Percentiles rank a stretch among this genome's conserved stretches.
Evolutionary conservation across 345 rosid genomes (phyloP).

Genomic region (Eucalyptus caleyi): DNA sequence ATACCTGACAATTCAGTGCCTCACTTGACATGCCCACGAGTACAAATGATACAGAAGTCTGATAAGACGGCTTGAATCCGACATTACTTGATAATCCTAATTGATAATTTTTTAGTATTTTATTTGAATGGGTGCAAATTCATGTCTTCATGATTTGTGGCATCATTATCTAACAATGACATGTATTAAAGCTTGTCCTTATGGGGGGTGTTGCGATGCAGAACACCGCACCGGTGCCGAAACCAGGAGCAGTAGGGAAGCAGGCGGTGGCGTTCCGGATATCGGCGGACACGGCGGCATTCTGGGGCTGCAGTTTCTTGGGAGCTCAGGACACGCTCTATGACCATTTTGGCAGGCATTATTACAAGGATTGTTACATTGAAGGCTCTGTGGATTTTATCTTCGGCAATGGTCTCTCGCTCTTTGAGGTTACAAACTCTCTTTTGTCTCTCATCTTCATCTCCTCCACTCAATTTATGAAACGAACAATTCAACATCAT

Average conservation of each 20-base stretch:
- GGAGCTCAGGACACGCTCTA: conserved; percentile 97
- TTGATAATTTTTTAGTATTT: neutral
- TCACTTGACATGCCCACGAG: neutral
- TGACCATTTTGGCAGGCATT: conserved; percentile 88
- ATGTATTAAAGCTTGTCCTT: neutral
- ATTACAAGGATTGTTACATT: conserved; percentile 90
- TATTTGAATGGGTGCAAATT: neutral
- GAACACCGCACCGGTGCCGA: conserved; percentile 86
- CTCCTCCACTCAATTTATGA: neutral
- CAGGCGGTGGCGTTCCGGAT: conserved; percentile 94
- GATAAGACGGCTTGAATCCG: neutral
- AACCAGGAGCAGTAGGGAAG: conserved; percentile 79
- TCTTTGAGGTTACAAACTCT: conserved; percentile 36
- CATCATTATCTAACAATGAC: neutral
- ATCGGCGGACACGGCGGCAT: conserved; percentile 79
- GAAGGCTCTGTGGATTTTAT: conserved; percentile 95
- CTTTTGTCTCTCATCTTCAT: neutral
- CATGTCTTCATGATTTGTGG: neutral
- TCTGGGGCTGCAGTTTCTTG: conserved; percentile 68
- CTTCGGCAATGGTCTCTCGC: conserved; percentile 88
- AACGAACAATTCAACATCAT: neutral
- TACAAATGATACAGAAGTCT: neutral
- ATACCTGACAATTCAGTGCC: neutral
- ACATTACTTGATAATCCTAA: neutral
- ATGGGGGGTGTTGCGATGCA: neutral